Percentiles rank a stretch among this genome's conserved stretches.
phyloP scores from a whole-genome alignment of 352 stramenopile genomes.

The Pythium grandisporangium region DNA sequence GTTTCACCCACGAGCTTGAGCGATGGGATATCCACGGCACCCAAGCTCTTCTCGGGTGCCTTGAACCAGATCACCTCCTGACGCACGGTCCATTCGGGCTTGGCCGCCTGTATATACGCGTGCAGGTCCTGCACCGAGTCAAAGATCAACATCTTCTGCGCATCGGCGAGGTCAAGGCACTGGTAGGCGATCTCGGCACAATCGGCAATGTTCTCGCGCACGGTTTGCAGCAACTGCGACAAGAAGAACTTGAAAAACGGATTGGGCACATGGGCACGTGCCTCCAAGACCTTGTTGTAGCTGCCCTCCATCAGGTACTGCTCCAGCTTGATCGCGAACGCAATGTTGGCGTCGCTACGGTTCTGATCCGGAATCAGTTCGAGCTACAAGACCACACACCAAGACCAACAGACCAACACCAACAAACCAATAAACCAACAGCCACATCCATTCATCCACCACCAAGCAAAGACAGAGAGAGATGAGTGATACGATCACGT shows the following conservation, averaged over 20 bases:
- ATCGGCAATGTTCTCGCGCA: constrained; percentile 94
- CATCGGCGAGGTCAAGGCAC: constrained; percentile 79
- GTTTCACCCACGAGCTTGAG: constrained; percentile 93
- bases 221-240: constrained; percentile 88
- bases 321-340: constrained; percentile 86
- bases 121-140: constrained; percentile 66
- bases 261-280: constrained; percentile 83
- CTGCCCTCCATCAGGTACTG: constrained; percentile 91
- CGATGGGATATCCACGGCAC: constrained; percentile 89
- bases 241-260: constrained; percentile 94
- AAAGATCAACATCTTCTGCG: constrained; percentile 92
- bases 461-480: too few relatives aligned
- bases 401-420: not conserved
- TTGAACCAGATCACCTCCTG: constrained; percentile 87
- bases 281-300: constrained; percentile 91
- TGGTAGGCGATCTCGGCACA: constrained; percentile 93
- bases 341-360: constrained; percentile 76
- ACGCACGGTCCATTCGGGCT: constrained; percentile 89
- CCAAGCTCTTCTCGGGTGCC: constrained; percentile 75
- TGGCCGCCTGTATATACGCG: constrained; percentile 82
- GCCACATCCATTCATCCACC: too few relatives aligned
- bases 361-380: constrained; percentile 82
- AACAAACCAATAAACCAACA: not conserved
- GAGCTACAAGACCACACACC: constrained; percentile 22
- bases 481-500: too few relatives aligned